Conservation (phyloP, 371 early-diverging fungal genomes). For the Gilbertella persicaria region DNA sequence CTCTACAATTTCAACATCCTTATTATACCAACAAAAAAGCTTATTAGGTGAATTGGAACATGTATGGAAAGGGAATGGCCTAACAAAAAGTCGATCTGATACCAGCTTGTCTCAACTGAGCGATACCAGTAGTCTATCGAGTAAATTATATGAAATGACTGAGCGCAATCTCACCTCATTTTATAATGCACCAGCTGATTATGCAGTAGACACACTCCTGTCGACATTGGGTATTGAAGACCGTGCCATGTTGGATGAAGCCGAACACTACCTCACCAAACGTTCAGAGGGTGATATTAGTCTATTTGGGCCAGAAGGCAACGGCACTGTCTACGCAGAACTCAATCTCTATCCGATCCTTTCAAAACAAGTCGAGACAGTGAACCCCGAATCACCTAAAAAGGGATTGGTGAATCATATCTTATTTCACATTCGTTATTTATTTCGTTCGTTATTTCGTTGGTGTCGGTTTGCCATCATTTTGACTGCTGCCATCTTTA, state of each 20-base stretch:
- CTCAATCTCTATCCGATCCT: slow-evolving; percentile 22
- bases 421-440: slow-evolving; percentile 26
- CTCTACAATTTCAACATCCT: not conserved
- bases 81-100: slow-evolving; percentile 2
- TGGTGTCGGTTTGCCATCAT: slow-evolving; percentile 61
- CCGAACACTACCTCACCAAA: slow-evolving; percentile 3
- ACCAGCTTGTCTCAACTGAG: not conserved
- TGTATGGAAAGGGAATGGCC: slow-evolving; percentile 9
- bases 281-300: slow-evolving; percentile 5
- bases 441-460: slow-evolving; percentile 47
- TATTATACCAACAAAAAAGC: slow-evolving; percentile 1
- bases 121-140: not conserved
- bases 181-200: slow-evolving; percentile 34
- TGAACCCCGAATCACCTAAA: not conserved
- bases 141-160: slow-evolving; percentile 24
- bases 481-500: slow-evolving; percentile 50
- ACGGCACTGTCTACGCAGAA: slow-evolving; percentile 11
- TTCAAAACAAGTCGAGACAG: not conserved
- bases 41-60: slow-evolving; percentile 28
- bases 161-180: slow-evolving; percentile 36
- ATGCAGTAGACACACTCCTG: slow-evolving; percentile 28
- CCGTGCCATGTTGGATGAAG: slow-evolving; percentile 24
- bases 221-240: slow-evolving; percentile 26
- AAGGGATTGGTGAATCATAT: slow-evolving; percentile 20
- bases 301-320: slow-evolving; percentile 23